Evolutionary conservation across 495 filamentous ascomycete species (phyloP), one percentile per base, ranked within the genome.

Genomic region (Xanthoparmelia taractica): DNA sequence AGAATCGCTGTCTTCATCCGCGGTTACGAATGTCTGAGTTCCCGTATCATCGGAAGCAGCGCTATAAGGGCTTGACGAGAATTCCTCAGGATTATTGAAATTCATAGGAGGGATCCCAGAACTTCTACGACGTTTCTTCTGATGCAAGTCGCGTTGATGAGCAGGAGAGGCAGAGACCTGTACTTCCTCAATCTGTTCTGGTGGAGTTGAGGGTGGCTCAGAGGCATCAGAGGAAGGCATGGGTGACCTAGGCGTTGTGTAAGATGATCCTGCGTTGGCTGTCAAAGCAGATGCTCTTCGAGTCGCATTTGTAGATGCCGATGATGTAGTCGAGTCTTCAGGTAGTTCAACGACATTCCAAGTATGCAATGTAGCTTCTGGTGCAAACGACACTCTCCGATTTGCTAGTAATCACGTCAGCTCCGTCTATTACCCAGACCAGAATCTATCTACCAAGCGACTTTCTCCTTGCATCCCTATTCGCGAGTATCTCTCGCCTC

Each of bases 351-450:
- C 83, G 59, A 96, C 92, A 70, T 97, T 92, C 85, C 96, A 99
- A 5, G 94, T 99, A 71, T 99, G 94, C 38, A 99, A 77, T 12
- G 94, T 99, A 18, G 94, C 94, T 74, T 99, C 94, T 2, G 94
- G 94, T 8, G 94, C 94, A 71, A 99, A 99, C 0, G 93, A 97
- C 45, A 99, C 94, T 63, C 94, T 85, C 69, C 95, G 89, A 74
- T 58, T 63, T 17, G 65, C 65, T 66, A 5, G 23, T 55, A 31
- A 13, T 17, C 4, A 10, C 8, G 54, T 66, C 52, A 62, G 36
- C 17, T 33, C 29, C 20, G 29, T 23, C 20, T 37, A 29, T 45
- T 48, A 7, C 36, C 27, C 27, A 43, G 10, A 59, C 10, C 36
- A n/a, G 5, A 13, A 18, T 11, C 23, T 31, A 68, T 70, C 54